Evolutionary conservation across 805 yeast genomes (phyloP).

Genomic region (Limtongia smithiae): DNA sequence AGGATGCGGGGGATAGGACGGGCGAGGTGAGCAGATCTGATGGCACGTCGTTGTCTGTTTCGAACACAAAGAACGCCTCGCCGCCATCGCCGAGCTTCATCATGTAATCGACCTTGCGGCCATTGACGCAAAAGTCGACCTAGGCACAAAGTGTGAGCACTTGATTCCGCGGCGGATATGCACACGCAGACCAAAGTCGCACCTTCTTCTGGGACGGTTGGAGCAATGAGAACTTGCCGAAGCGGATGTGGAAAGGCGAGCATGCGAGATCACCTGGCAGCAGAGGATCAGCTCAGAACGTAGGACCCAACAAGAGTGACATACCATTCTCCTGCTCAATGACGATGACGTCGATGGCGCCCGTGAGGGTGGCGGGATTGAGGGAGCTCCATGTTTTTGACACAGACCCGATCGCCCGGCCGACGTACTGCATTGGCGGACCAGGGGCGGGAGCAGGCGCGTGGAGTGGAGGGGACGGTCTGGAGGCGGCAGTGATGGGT

Average conservation of each 20-base stretch:
- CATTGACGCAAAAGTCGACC: slow-evolving; percentile 85
- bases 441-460: slow-evolving; percentile 1
- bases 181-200: slow-evolving; percentile 1
- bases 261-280: slow-evolving; percentile 61
- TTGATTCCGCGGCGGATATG: neutral
- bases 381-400: slow-evolving; percentile 96
- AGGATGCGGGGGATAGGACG: slow-evolving; percentile 63
- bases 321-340: slow-evolving; percentile 79
- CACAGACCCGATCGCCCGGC: slow-evolving; percentile 89
- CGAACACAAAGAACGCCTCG: slow-evolving; percentile 95
- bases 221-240: slow-evolving; percentile 88
- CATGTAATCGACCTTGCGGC: slow-evolving; percentile 71
- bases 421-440: slow-evolving; percentile 82
- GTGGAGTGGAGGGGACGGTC: neutral
- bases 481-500: no score
- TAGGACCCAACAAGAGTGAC: slow-evolving; percentile 5
- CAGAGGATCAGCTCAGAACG: neutral
- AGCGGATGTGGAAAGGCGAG: slow-evolving; percentile 94
- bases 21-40: slow-evolving; percentile 81
- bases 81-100: slow-evolving; percentile 98
- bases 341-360: slow-evolving; percentile 95
- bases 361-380: slow-evolving; percentile 92
- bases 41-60: slow-evolving; percentile 70
- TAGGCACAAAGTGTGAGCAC: slow-evolving; percentile 1
- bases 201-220: slow-evolving; percentile 89